Conservation (phyloP, 768 basidiomycete genomes). For the Kwoniella botswanensis region DNA sequence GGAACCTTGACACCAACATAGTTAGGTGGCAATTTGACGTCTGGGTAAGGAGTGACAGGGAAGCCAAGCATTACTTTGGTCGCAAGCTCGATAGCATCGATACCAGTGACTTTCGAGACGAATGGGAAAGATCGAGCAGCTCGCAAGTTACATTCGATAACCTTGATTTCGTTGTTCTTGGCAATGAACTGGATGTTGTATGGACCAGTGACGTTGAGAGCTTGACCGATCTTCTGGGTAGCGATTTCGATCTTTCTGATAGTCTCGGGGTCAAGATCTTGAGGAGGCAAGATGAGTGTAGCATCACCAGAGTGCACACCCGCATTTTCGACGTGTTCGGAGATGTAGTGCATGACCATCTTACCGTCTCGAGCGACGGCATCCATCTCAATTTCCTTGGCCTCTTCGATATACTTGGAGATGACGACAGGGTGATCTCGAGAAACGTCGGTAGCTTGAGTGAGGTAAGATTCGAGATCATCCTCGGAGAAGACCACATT, state of each 20-base stretch:
- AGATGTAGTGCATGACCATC: slow-evolving; percentile 99
- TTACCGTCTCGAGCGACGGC: slow-evolving; percentile 96
- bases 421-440: slow-evolving; percentile 97
- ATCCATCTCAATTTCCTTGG: slow-evolving; percentile 99
- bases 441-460: slow-evolving; percentile 93
- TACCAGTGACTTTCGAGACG: slow-evolving; percentile 96
- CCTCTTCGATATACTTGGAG: slow-evolving; percentile 98
- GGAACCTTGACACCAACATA: slow-evolving; percentile 99
- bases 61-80: slow-evolving; percentile 97
- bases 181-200: slow-evolving; percentile 99
- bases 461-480: slow-evolving; percentile 88
- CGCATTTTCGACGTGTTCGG: slow-evolving; percentile 98
- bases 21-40: slow-evolving; percentile 79
- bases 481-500: slow-evolving; percentile 94
- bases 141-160: slow-evolving; percentile 98
- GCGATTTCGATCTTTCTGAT: slow-evolving; percentile 96
- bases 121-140: slow-evolving; percentile 98
- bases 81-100: slow-evolving; percentile 98
- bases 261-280: slow-evolving; percentile 95
- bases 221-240: slow-evolving; percentile 95
- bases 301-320: slow-evolving; percentile 99
- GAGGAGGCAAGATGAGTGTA: slow-evolving; percentile 95
- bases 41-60: slow-evolving; percentile 88
- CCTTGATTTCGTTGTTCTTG: slow-evolving; percentile 99
- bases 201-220: slow-evolving; percentile 95